Evolutionary conservation across 805 yeast genomes (phyloP), one percentile per base, ranked within the genome.

Genomic region (Komagataella ulmi): DNA sequence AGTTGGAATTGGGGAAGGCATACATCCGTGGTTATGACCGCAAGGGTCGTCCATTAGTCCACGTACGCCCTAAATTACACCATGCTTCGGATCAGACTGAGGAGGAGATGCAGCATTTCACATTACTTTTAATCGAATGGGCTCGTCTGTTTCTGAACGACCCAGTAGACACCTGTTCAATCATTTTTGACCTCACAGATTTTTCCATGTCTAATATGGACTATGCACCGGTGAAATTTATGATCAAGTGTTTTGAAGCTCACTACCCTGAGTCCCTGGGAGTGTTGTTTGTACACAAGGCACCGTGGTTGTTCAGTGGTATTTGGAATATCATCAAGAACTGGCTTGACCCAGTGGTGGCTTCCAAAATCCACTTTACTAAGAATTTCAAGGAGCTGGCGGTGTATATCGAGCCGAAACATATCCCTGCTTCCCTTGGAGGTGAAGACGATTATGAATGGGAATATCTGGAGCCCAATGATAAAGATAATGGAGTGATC

Each of bases 311-410:
- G 51, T 93, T 93, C 70, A 80, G 86, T 50, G 91, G 97, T 21
- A 87, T 91, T 54, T 93, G 99, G 98, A 85, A 83, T 58, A 79
- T 91, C 58, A 81, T 93, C 59, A 88, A 88, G 66, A 82, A 83
- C 59, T 91, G 97, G 98, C 73, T 91, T 53, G 98, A 93, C 64
- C 98, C 98, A 2, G 97, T 88, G 21, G 97, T 91, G 52, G 96
- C 97, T 0, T 75, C 91, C 23, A 91, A 91, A 67, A 88, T 93
- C 59, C 77, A 79, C 47, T 93, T 91, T 68, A 86, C 96, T 21
- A 84, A 85, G 61, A 73, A 72, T 56, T 64, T 71, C 23, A 76
- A 80, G 52, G 97, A 93, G 52, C 67, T 91, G 59, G 72, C 70
- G 48, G 74, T 83, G 57, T 79, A 71, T 63, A 79, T 91, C 45